These are phyloP conservation scores for Suillus spraguei DNA, from an alignment of 768 basidiomycete species.

Conservation along the genomic window DNA sequence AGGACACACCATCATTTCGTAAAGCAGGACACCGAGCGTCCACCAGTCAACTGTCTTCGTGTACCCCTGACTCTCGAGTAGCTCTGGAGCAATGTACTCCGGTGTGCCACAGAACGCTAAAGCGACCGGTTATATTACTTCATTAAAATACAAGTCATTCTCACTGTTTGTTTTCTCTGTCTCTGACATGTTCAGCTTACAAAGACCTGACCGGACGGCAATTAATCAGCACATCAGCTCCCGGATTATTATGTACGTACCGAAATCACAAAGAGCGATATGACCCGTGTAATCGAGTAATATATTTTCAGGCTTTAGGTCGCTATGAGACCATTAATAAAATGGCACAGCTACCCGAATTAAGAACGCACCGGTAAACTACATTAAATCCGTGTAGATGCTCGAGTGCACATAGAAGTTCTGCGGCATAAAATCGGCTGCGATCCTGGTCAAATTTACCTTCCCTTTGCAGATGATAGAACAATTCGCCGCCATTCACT, in stretches of 20 bases:
- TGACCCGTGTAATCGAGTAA: conserved; percentile 96
- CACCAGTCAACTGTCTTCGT: conserved; percentile 99
- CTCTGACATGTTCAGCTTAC: conserved; percentile 97
- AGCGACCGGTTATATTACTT: conserved; percentile 13
- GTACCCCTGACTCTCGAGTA: conserved; percentile 95
- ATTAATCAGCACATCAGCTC: conserved; percentile 13
- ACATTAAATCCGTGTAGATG: conserved; percentile 98
- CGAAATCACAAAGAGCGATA: conserved; percentile 97
- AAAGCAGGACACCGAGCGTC: conserved; percentile 95
- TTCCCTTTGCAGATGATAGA: conserved; percentile 96
- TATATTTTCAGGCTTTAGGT: conserved; percentile 98
- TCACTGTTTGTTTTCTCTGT: conserved; percentile 95
- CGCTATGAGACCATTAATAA: conserved; percentile 45
- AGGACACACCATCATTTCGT: conserved; percentile 86
- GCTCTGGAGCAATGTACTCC: conserved; percentile 97
- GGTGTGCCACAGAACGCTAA: conserved; percentile 97
- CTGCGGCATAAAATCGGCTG: conserved; percentile 97
- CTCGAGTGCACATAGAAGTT: conserved; percentile 91
- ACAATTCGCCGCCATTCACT: conserved; percentile 98
- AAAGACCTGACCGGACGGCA: conserved; percentile 54
- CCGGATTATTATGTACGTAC: conserved; percentile 34
- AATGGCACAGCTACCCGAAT: neutral
- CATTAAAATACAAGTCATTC: conserved; percentile 22
- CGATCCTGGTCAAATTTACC: conserved; percentile 94
- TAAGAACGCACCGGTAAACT: conserved; percentile 78